Percentiles rank a stretch among this genome's conserved stretches.
Evolutionary conservation across 225 moss, liverwort and hornwort genomes (phyloP).

Genomic region (Anthoceros angustus): DNA sequence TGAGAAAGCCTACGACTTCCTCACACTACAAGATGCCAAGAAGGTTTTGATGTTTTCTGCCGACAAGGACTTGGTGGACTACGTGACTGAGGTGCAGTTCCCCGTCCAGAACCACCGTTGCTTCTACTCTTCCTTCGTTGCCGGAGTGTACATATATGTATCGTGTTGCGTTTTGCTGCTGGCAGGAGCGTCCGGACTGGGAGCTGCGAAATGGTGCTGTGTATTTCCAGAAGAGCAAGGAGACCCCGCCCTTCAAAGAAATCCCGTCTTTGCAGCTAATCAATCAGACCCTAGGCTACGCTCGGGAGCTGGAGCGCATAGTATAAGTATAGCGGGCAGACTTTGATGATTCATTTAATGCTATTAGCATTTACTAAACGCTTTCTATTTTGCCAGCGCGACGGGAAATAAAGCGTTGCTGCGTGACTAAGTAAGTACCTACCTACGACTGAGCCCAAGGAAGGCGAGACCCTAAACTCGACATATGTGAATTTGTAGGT

Average conservation of each 20-base stretch:
- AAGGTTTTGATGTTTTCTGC: conserved; percentile 61
- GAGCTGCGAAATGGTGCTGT: conserved; percentile 50
- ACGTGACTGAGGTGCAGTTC: conserved; percentile 39
- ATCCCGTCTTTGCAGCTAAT: conserved; percentile 62
- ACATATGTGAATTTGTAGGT: too few species aligned
- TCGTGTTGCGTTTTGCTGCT: neutral
- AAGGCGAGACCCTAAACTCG: too few species aligned
- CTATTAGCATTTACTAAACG: too few species aligned
- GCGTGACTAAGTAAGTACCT: too few species aligned
- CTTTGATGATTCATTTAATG: too few species aligned
- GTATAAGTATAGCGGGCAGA: conserved; percentile 13
- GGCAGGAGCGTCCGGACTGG: conserved; percentile 66
- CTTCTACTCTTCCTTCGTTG: neutral
- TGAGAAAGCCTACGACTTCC: conserved; percentile 63
- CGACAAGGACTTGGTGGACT: conserved; percentile 46
- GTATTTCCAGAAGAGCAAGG: conserved; percentile 51
- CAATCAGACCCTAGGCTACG: conserved; percentile 73
- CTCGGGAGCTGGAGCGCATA: conserved; percentile 71
- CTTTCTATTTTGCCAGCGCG: too few species aligned
- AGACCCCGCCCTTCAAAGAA: conserved; percentile 58
- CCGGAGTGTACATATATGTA: neutral
- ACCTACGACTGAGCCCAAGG: too few species aligned
- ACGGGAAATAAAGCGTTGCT: too few species aligned
- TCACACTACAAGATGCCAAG: conserved; percentile 55
- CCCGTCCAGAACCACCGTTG: neutral